phyloP scores from a whole-genome alignment of 2,329 filamentous ascomycete genomes.

The Colletotrichum orbiculare region DNA sequence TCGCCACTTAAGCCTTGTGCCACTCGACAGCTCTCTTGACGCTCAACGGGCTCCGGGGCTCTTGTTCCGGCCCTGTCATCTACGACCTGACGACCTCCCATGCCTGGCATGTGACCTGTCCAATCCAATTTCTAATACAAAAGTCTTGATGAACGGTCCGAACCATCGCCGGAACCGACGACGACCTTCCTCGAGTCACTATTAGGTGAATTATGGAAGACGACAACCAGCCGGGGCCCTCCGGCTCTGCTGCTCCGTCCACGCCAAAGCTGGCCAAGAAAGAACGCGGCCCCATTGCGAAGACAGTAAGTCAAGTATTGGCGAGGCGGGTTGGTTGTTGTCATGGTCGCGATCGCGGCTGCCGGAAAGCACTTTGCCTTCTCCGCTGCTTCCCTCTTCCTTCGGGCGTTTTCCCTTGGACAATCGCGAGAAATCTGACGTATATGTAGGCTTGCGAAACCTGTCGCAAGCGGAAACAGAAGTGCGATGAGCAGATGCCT shows the following conservation, averaged over 20 bases:
- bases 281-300: not conserved
- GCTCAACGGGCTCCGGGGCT: not conserved
- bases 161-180: conserved; percentile 4
- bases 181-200: conserved; percentile 20
- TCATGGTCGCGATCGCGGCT: no score
- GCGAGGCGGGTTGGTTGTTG: not conserved
- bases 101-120: conserved; percentile 20
- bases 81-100: not conserved
- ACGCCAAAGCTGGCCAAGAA: no score
- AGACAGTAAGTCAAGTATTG: not conserved
- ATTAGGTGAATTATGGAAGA: conserved; percentile 37
- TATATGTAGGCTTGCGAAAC: conserved; percentile 64
- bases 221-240: conserved; percentile 36
- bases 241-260: conserved; percentile 45
- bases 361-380: not conserved
- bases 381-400: not conserved
- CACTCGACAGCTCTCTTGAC: not conserved
- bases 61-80: conserved; percentile 1
- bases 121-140: conserved; percentile 13
- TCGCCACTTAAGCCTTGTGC: conserved; percentile 10
- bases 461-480: conserved; percentile 70
- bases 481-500: conserved; percentile 71
- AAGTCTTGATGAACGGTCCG: conserved; percentile 23
- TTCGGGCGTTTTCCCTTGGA: not conserved
- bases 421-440: conserved; percentile 5